phyloP scores from a whole-genome alignment of 2,329 filamentous ascomycete genomes.

The Ophiosphaerella herpotricha region DNA sequence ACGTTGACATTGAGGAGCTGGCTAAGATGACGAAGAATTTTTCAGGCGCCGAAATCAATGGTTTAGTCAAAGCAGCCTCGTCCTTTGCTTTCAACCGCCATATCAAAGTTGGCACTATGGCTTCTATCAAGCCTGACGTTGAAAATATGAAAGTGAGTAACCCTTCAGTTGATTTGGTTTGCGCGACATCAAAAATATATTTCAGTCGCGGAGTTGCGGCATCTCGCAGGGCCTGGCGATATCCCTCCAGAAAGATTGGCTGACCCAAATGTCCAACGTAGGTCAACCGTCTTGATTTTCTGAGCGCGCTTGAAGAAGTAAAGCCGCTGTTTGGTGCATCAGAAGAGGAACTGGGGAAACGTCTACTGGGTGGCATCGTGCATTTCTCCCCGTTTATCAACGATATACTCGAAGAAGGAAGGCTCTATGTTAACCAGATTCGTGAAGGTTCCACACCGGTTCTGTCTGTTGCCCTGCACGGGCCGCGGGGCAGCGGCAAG shows the following conservation, averaged over 20 bases:
- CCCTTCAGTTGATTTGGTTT: no score
- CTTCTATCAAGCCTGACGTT: slow-evolving; percentile 78
- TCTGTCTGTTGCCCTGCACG: slow-evolving; percentile 82
- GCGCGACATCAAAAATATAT: no score
- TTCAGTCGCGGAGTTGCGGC: no score
- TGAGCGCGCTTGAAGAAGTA: slow-evolving; percentile 83
- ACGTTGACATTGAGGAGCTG: slow-evolving; percentile 80
- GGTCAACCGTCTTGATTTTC: slow-evolving; percentile 77
- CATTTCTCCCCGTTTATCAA: slow-evolving; percentile 77
- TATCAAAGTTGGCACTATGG: slow-evolving; percentile 86
- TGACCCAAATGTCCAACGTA: no score
- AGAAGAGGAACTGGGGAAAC: slow-evolving; percentile 81
- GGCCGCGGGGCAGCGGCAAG: slow-evolving; percentile 83
- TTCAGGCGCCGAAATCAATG: slow-evolving; percentile 90
- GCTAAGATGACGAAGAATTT: slow-evolving; percentile 91
- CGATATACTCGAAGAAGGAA: slow-evolving; percentile 76
- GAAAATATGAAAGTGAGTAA: slow-evolving; percentile 70
- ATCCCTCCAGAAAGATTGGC: no score
- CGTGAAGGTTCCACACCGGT: slow-evolving; percentile 70
- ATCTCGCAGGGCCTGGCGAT: no score
- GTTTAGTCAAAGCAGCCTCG: slow-evolving; percentile 88
- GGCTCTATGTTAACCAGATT: slow-evolving; percentile 79
- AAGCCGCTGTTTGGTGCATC: slow-evolving; percentile 92
- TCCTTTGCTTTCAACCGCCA: slow-evolving; percentile 92
- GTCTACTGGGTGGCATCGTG: slow-evolving; percentile 79